Evolutionary conservation across 2,329 filamentous ascomycete genomes (phyloP), one percentile per base, ranked within the genome.

Genomic region (Zasmidium cellare): DNA sequence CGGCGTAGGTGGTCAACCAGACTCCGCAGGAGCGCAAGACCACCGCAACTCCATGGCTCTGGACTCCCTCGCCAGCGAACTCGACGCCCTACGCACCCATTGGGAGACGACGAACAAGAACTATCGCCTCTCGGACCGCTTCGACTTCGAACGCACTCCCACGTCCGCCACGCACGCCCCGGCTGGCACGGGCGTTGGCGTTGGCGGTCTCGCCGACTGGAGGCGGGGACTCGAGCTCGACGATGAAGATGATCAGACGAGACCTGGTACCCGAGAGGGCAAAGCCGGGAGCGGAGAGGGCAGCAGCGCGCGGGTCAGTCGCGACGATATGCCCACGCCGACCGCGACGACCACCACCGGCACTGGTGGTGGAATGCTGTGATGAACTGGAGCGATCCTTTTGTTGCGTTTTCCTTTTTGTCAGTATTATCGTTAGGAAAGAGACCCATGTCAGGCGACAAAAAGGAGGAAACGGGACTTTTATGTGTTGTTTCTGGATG

Each of bases 31-130:
- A 24, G 60, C 51, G n/a, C 63, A 60, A 46, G 59, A 63, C 38
- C 65, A 61, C 49, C 69, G 72, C 53, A 73, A 76, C 53, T 74
- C 75, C 31, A 38, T 73, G 66, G 72, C 58, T 2, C 83, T 99
- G 19, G 94, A 99, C 75, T 94, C 88, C 63, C 84, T 99, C 22
- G 93, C 94, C 11, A 91, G 86, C 62, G 94, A 99, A 77, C 85
- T 99, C 7, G 94, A 99, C 73, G 89, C 90, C 12, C 81, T 99
- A 49, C 86, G 93, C 53, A 90, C 82, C 53, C 92, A 97, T 69
- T 99, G 94, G 94, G 92, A 97, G 77, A 91, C 88, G 41, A 96
- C 92, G 12, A 97, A 93, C 77, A 94, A 96, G 75, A 96, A 91
- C 69, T 97, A 97, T 74, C 88, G 94, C 22, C 79, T 97, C 69